A percentile compares a stretch with the other conserved stretches of the same genome.
Evolutionary conservation across 148 eudicot genomes (phyloP).

Genomic region (Nyssa sinensis): DNA sequence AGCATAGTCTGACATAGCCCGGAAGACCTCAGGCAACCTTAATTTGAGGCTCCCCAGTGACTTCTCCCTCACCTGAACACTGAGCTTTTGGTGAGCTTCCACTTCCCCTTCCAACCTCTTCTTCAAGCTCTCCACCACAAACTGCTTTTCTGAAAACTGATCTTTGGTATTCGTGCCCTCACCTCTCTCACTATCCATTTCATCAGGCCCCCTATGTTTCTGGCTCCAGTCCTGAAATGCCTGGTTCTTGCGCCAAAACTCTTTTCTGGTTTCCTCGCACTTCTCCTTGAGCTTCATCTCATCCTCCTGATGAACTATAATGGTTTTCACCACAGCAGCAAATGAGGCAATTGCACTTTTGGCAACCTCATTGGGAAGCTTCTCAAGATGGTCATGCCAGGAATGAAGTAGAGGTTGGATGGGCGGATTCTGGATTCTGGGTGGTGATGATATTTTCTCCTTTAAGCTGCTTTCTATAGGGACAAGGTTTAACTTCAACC

Average conservation of each 20-base stretch:
- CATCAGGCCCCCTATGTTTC: constrained; percentile 56
- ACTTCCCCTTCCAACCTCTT: constrained; percentile 75
- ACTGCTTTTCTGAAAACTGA: constrained; percentile 55
- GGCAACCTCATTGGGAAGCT: constrained; percentile 82
- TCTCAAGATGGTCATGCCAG: constrained; percentile 78
- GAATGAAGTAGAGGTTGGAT: constrained; percentile 68
- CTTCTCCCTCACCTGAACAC: constrained; percentile 89
- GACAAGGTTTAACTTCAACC: constrained; percentile 82
- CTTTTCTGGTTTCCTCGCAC: constrained; percentile 75
- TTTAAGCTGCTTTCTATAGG: constrained; percentile 77
- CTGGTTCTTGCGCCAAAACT: constrained; percentile 58
- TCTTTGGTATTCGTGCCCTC: constrained; percentile 44
- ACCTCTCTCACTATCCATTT: constrained; percentile 37
- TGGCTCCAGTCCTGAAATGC: constrained; percentile 83
- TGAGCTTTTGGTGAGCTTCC: constrained; percentile 65
- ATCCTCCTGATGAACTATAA: constrained; percentile 65
- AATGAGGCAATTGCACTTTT: constrained; percentile 69
- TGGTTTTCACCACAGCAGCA: constrained; percentile 67
- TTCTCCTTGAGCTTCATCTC: constrained; percentile 79
- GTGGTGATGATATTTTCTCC: constrained; percentile 83
- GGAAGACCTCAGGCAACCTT: constrained; percentile 75
- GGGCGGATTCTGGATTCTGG: constrained; percentile 61
- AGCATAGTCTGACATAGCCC: constrained; percentile 74
- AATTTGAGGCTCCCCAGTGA: constrained; percentile 72
- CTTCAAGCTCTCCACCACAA: constrained; percentile 66